These are phyloP conservation scores for Physcomitrellopsis africana DNA, from an alignment of 225 moss, liverwort and hornwort species.

Conservation along the genomic window DNA sequence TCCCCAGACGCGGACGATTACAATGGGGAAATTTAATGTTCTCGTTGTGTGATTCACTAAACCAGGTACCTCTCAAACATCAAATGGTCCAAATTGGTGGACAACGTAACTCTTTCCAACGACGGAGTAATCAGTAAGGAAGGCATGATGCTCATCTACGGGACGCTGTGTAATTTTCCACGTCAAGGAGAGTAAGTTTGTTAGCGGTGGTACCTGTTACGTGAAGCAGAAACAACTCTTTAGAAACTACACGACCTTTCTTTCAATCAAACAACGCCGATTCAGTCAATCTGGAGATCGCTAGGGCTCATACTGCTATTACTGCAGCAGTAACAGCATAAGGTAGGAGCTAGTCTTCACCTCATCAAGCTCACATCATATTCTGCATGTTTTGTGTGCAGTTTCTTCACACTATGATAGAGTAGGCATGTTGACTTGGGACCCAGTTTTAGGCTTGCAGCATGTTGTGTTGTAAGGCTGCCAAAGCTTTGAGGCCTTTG, in stretches of 20 bases:
- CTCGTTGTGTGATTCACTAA: neutral
- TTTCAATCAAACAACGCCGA: slow-evolving; percentile 39
- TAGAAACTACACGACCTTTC: slow-evolving; percentile 47
- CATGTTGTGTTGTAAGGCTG: too few species aligned
- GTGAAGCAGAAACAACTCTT: slow-evolving; percentile 31
- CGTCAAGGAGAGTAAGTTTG: slow-evolving; percentile 29
- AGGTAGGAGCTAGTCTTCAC: too few species aligned
- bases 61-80: slow-evolving; percentile 39
- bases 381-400: too few species aligned
- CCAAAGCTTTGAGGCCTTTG: too few species aligned
- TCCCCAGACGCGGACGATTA: slow-evolving; percentile 40
- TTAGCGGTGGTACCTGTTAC: slow-evolving; percentile 39
- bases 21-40: slow-evolving; percentile 26
- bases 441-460: too few species aligned
- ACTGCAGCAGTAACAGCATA: too few species aligned
- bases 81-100: slow-evolving; percentile 55
- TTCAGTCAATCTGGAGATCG: slow-evolving; percentile 24
- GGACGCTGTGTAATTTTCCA: slow-evolving; percentile 8
- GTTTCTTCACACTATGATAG: too few species aligned
- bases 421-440: too few species aligned
- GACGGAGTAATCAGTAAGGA: slow-evolving; percentile 54
- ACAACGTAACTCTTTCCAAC: slow-evolving; percentile 41
- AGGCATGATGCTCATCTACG: slow-evolving; percentile 27
- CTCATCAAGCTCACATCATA: too few species aligned
- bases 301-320: slow-evolving; percentile 21